Conservation (phyloP, 2,329 filamentous ascomycete genomes). For the Exserohilum rostratum region DNA sequence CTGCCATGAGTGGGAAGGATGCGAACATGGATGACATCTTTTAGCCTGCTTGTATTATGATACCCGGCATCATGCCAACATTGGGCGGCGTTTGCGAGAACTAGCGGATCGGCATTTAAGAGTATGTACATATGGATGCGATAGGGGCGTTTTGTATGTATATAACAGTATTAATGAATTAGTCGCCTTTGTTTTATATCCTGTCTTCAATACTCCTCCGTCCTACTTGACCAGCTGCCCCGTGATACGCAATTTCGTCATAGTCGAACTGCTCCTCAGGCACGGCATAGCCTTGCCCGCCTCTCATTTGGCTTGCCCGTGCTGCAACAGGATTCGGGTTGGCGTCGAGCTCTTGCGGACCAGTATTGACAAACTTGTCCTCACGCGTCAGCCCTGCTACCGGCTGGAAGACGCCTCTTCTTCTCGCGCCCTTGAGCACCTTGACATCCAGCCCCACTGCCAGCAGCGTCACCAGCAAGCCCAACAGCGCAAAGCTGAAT, state of each 20-base stretch:
- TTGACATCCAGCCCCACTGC: conserved; percentile 59
- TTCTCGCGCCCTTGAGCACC: conserved; percentile 50
- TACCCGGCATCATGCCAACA: conserved; percentile 41
- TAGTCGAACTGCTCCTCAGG: conserved; percentile 53
- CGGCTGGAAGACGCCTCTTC: conserved; percentile 56
- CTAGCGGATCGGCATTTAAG: not conserved
- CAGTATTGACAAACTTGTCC: conserved; percentile 24
- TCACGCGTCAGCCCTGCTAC: conserved; percentile 50
- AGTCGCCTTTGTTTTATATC: conserved; percentile 4
- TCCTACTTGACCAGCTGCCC: conserved; percentile 31
- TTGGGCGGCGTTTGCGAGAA: conserved; percentile 33
- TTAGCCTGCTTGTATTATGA: conserved; percentile 37
- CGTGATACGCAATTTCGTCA: conserved; percentile 51
- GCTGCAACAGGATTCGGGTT: conserved; percentile 34
- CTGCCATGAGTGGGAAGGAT: conserved; percentile 64
- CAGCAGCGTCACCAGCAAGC: conserved; percentile 54
- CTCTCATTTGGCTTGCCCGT: conserved; percentile 9
- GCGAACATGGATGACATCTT: conserved; percentile 54
- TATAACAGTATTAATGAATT: not conserved
- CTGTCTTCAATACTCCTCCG: conserved; percentile 21
- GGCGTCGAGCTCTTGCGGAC: conserved; percentile 16
- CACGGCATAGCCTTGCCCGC: conserved; percentile 48
- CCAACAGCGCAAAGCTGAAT: conserved; percentile 62
- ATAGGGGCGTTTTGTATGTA: not conserved
- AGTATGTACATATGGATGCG: too few relatives aligned